Evolutionary conservation across 169 alveolate species (phyloP), one percentile per base, ranked within the genome.

Genomic region (Cryptosporidium sp.): DNA sequence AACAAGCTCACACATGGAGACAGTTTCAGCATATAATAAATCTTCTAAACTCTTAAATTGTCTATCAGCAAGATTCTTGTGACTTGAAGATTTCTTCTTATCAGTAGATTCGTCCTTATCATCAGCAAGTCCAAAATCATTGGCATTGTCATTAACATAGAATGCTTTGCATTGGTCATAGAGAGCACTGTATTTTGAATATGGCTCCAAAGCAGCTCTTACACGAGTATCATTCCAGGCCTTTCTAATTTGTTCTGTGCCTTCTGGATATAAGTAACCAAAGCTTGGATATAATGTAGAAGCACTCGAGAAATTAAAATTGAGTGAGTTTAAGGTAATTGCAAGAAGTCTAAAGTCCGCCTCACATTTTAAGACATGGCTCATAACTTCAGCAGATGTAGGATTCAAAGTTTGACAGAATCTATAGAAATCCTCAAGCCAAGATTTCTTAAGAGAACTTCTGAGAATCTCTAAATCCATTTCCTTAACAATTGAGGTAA

Each of bases 401-500:
- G 97, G 97, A 67, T 97, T 96, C 35, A 95, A 92, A 35, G 94
- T 84, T 87, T 85, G 92, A 80, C 97, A 94, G 94, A 96, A 98
- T 73, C 93, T 92, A 93, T 97, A 97, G 91, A 98, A 97, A 87
- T 97, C 98, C 85, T 96, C 99, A 56, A 98, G 92, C 99, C 99
- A 98, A 56, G 96, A 96, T 91, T 96, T 97, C 94, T 97, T 98
- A 70, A 98, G 95, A 73, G 94, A 87, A 91, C 96, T 97, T 91
- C 97, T 94, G 86, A 97, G 94, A 71, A 97, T 91, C 91, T 98
- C 98, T 60, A 95, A 86, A 62, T 87, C 92, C 86, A 60, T 69
- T 37, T 87, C 92, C 58, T 85, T 80, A 23, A 87, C 72, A 35
- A 87, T 87, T 18, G 92, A 85, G 4, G 92, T 84, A 21, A 89